phyloP scores from a whole-genome alignment of 2,329 filamentous ascomycete species.

The Trichophyton simii region DNA sequence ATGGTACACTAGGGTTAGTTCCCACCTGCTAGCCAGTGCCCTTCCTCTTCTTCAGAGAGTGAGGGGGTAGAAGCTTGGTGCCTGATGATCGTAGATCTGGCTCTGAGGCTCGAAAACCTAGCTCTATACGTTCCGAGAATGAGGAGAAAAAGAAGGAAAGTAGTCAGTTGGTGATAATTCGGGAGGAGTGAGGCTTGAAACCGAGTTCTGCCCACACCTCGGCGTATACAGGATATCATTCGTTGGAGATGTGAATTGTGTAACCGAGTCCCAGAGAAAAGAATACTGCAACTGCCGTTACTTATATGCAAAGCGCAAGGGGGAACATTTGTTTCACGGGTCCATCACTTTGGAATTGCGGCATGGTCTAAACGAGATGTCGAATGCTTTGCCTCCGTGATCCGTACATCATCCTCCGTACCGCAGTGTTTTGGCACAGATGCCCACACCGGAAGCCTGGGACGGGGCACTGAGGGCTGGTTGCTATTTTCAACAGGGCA shows the following conservation, averaged over 20 bases:
- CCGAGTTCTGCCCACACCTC: neutral
- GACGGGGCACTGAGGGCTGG: neutral
- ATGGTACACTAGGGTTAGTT: neutral
- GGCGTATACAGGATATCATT: neutral
- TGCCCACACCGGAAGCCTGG: neutral
- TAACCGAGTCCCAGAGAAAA: neutral
- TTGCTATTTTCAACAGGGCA: neutral
- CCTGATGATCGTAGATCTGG: slow-evolving; percentile 2
- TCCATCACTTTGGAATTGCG: no score
- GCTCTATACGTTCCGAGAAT: neutral
- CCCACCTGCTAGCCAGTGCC: neutral
- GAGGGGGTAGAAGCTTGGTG: neutral
- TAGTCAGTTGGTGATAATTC: neutral
- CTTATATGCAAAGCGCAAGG: no score
- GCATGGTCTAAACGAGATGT: no score
- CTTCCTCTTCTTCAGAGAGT: neutral
- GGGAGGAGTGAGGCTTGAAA: neutral
- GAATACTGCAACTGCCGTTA: neutral
- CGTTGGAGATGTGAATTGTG: neutral
- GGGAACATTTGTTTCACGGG: no score
- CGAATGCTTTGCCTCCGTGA: no score
- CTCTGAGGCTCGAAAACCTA: neutral
- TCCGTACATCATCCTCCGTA: neutral
- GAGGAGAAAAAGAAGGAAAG: neutral
- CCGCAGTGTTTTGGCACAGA: neutral